Evolutionary conservation across 169 alveolate genomes (phyloP), one percentile per base, ranked within the genome.

Genomic region (Plasmodium ovale): DNA sequence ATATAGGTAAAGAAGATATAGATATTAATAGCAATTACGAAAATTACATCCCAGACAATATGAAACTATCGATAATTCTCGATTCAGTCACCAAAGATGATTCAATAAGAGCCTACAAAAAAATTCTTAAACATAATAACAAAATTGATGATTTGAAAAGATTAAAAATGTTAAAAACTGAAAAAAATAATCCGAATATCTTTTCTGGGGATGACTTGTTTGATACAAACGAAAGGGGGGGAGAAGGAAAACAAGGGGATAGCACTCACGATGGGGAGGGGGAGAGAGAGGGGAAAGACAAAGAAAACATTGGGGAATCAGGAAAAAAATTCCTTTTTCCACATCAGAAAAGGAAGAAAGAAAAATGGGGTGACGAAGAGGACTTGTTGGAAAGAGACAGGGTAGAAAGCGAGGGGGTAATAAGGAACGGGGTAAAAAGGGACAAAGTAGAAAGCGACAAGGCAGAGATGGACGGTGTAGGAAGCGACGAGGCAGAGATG

Each of bases 21-120:
- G 91, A 85, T 49, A 70, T 85, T n/a, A 85, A 70, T 62, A 85
- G 64, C 59, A 85, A 85, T 33, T 85, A 68, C 49, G 87, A 85
- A 68, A 54, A 31, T 37, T 85, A 85, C 51, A 85, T 85, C 39
- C 91, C 91, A 7, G 87, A 85, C 59, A 51, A 44, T 31, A 68
- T 58, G 73, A 85, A 85, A 54, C 7, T 85, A 51, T 85, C 91
- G 16, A 68, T 85, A n/a, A 29, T 85, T 67, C 47, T 85, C 29
- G 91, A 85, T n/a, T 10, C 72, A 4, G 72, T 74, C 29, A 69
- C 67, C 0, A 67, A 58, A 29, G 44, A 39, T 4, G 91, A 85
- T 47, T 54, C 58, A 39, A 47, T 85, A 29, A 67, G 44, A 14
- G 72, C 74, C 10, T 85, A 85, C 49, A 85, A 85, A 51, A 85